These are phyloP conservation scores for Pyrenula aspistea DNA, from an alignment of 495 filamentous ascomycete genomes.

Conservation along the genomic window DNA sequence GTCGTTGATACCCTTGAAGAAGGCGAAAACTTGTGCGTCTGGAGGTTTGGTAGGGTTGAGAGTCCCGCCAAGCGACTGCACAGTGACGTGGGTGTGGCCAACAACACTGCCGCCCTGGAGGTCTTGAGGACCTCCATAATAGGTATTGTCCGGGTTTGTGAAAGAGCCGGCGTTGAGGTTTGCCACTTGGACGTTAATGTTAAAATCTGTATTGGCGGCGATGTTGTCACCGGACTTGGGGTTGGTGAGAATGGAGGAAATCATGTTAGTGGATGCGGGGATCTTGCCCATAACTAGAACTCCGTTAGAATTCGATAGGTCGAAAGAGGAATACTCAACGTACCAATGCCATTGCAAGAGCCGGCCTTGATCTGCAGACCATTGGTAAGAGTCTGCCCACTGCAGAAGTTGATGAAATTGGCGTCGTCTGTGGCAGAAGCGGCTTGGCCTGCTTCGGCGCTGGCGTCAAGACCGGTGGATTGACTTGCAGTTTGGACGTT, in stretches of 20 bases:
- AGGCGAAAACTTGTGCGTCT: constrained; percentile 46
- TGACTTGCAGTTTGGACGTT: constrained; percentile 38
- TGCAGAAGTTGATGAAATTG: constrained; percentile 64
- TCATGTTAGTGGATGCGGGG: constrained; percentile 48
- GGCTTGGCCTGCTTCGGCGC: constrained; percentile 34
- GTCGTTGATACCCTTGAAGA: constrained; percentile 74
- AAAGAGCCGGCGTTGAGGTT: constrained; percentile 56
- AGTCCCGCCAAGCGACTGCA: constrained; percentile 45
- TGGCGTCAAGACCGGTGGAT: constrained; percentile 16
- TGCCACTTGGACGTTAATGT: constrained; percentile 42
- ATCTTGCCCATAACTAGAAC: constrained; percentile 59
- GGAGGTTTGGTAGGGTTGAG: constrained; percentile 39
- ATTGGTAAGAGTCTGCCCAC: constrained; percentile 56
- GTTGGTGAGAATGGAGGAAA: constrained; percentile 49
- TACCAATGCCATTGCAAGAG: constrained; percentile 57
- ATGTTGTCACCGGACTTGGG: constrained; percentile 38
- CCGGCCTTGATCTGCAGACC: constrained; percentile 49
- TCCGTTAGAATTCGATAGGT: constrained; percentile 8
- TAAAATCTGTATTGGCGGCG: constrained; percentile 37
- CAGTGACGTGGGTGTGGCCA: constrained; percentile 62
- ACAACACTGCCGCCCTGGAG: constrained; percentile 44
- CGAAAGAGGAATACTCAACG: constrained; percentile 1
- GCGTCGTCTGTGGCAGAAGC: constrained; percentile 28
- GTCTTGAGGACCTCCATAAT: constrained; percentile 58
- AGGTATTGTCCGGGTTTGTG: constrained; percentile 45